phyloP scores from a whole-genome alignment of 2,329 filamentous ascomycete species.

The Ceratocystis destructans region DNA sequence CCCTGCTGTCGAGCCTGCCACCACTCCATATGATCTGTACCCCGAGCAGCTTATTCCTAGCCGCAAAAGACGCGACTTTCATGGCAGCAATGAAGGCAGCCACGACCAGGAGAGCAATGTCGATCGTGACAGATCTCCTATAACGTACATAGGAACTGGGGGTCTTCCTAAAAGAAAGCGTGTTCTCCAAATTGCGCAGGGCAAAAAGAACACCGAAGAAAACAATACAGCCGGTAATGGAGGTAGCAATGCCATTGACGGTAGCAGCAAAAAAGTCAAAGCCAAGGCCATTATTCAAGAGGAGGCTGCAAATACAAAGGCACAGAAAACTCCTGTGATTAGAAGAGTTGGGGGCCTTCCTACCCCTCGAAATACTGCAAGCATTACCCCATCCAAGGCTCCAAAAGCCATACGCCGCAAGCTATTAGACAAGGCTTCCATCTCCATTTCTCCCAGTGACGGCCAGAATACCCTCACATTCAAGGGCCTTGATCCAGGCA shows the following conservation, averaged over 20 bases:
- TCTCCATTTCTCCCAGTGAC: not conserved
- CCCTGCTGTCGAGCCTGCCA: not conserved
- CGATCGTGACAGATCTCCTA: not conserved
- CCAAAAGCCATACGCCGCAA: not conserved
- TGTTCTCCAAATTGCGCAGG: not conserved
- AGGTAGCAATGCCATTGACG: not conserved
- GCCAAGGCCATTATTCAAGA: not conserved
- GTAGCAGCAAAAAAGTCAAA: not conserved
- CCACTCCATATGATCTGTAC: constrained; percentile 17
- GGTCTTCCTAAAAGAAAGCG: not conserved
- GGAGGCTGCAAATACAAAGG: not conserved
- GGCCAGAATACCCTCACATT: not conserved
- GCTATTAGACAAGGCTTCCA: not conserved
- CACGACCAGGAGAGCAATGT: not conserved
- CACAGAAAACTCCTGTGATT: not conserved
- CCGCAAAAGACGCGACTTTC: not conserved
- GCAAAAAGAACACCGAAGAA: not conserved
- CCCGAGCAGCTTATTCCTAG: constrained; percentile 4
- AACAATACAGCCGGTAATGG: not conserved
- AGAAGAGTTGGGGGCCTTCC: not conserved
- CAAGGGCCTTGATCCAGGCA: not conserved
- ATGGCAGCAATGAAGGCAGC: not conserved
- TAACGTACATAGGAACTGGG: not conserved
- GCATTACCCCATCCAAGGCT: not conserved
- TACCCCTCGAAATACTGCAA: not conserved